Percentiles rank a stretch among this genome's conserved stretches.
phyloP scores from a whole-genome alignment of 1,139 yeast genomes.

The Suhomyces yuchorum region DNA sequence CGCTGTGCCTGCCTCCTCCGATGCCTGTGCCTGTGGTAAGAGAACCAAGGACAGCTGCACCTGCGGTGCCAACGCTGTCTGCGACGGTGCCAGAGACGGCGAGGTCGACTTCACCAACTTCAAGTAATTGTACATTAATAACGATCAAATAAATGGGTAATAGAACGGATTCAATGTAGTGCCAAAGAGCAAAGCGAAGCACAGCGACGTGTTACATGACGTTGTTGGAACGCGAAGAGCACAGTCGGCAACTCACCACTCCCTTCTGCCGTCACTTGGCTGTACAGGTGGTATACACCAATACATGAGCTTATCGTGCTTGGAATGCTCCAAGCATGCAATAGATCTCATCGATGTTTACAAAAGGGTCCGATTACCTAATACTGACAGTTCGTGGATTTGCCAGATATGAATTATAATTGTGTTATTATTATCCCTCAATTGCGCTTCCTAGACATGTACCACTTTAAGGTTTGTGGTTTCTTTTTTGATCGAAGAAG shows the following conservation, averaged over 20 bases:
- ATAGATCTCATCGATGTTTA: background rate
- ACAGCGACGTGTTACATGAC: too few relatives aligned
- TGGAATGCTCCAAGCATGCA: too few relatives aligned
- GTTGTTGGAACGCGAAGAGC: too few relatives aligned
- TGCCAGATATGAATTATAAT: too few relatives aligned
- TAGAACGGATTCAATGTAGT: background rate
- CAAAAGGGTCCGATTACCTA: background rate
- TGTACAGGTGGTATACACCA: too few relatives aligned
- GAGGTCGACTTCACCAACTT: constrained; percentile 48
- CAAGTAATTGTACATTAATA: constrained; percentile 23
- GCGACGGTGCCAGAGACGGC: constrained; percentile 49
- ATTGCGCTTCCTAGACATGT: too few relatives aligned
- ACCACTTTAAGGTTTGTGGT: background rate
- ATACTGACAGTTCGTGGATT: background rate
- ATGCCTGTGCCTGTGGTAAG: constrained; percentile 52
- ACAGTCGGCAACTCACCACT: too few relatives aligned
- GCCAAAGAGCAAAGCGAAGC: too few relatives aligned
- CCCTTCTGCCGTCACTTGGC: too few relatives aligned
- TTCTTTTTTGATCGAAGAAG: background rate
- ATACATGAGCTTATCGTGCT: too few relatives aligned
- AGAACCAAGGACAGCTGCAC: constrained; percentile 45
- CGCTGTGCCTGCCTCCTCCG: constrained; percentile 34
- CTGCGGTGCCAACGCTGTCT: constrained; percentile 42
- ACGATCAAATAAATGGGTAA: constrained; percentile 1
- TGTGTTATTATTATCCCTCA: too few relatives aligned